phyloP scores from a whole-genome alignment of 495 filamentous ascomycete genomes.

The Xylaria nigripes region DNA sequence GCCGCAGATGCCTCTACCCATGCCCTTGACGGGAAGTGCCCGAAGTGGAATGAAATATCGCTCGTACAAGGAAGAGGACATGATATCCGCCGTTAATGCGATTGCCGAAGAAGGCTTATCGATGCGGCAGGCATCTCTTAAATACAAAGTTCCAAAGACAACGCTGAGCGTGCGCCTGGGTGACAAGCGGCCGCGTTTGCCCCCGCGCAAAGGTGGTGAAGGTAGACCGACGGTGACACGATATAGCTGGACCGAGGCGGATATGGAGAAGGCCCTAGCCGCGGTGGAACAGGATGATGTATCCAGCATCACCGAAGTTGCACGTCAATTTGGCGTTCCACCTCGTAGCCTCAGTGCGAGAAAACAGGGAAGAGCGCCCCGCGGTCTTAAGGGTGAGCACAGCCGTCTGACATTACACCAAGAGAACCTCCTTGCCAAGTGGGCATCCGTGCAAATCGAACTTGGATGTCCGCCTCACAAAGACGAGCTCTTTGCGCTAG shows the following conservation, averaged over 20 bases:
- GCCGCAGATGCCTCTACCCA: slow-evolving; percentile 9
- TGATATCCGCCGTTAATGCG: neutral
- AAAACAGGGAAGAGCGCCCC: neutral
- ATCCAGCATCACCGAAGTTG: neutral
- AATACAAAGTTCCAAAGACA: neutral
- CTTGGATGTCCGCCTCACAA: slow-evolving; percentile 13
- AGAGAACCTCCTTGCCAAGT: slow-evolving; percentile 14
- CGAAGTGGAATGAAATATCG: neutral
- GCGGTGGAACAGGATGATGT: neutral
- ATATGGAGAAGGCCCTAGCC: neutral
- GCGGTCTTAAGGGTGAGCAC: slow-evolving; percentile 8
- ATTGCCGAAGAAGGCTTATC: neutral
- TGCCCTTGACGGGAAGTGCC: neutral
- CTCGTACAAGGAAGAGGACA: neutral
- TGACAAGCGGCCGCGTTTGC: neutral
- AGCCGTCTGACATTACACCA: slow-evolving; percentile 12
- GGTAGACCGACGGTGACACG: neutral
- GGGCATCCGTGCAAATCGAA: slow-evolving; percentile 13
- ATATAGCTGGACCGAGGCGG: neutral
- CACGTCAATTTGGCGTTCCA: neutral
- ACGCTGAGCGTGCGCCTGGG: neutral
- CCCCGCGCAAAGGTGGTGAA: neutral
- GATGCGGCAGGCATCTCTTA: neutral
- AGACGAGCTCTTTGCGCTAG: slow-evolving; percentile 11
- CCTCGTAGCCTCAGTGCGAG: neutral